Evolutionary conservation across 768 basidiomycete genomes (phyloP), one percentile per base, ranked within the genome.

Genomic region (Serendipita vermifera): DNA sequence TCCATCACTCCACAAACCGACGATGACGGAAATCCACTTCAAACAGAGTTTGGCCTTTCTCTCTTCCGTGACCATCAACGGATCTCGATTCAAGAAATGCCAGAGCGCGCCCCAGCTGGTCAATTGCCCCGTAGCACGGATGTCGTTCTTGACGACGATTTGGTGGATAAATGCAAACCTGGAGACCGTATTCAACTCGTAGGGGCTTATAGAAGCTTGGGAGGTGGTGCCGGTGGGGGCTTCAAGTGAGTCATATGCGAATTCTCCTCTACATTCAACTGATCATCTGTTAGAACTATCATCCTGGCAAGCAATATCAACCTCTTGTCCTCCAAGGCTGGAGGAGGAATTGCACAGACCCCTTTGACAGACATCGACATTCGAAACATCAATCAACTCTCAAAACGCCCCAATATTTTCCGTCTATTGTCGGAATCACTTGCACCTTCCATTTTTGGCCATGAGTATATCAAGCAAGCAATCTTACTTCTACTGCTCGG

Each of bases 61-160:
- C 79, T 86, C 5, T 99, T 96, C 73, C 76, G 88, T 57, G 96
- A 99, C 70, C 90, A 98, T 69, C 96, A 99, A 70, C 82, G 91
- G 61, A 88, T 98, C 66, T 91, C 83, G 68, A 98, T 99, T 60
- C 96, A 99, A 72, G 96, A 99, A 66, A 98, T 99, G 94, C 96
- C 96, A 2, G 96, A 99, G 70, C 82, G 96, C 22, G 93, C 96
- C 13, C 96, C 96, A 24, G 87, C 96, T 39, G 96, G 96, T 27
- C 94, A 97, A 68, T 75, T 99, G 27, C 96, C 96, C 40, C 78
- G 96, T 46, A 93, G 92, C 64, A 92, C 91, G 33, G 96, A 99
- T 68, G 85, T 98, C 54, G 87, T 97, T 40, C 70, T 97, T 60
- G 94, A 96, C 62, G 93, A 96, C 60, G 96, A 99, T 68, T 73